Evolutionary conservation across 2,329 filamentous ascomycete species (phyloP).

Genomic region (Hymenoscyphus fraxineus): DNA sequence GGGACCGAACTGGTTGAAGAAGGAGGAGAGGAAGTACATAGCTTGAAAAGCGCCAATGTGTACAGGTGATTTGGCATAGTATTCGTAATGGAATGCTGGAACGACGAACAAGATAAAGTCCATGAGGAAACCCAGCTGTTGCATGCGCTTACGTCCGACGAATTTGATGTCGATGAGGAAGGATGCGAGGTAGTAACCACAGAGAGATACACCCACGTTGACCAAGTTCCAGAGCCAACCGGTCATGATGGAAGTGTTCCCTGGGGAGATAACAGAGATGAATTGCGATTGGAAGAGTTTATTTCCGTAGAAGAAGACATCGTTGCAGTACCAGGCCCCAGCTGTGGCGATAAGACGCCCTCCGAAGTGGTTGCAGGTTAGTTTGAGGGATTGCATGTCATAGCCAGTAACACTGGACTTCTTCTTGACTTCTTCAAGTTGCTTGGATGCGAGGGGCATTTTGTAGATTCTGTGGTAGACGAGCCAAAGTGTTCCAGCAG

Average conservation of each 20-base stretch:
- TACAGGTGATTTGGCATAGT: constrained; percentile 63
- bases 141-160: constrained; percentile 95
- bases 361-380: constrained; percentile 80
- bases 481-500: constrained; percentile 87
- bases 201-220: constrained; percentile 82
- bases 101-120: constrained; percentile 92
- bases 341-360: constrained; percentile 82
- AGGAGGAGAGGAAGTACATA: constrained; percentile 97
- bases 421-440: constrained; percentile 78
- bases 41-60: constrained; percentile 89
- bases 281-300: constrained; percentile 94
- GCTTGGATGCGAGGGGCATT: constrained; percentile 84
- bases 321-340: constrained; percentile 90
- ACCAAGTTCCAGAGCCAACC: constrained; percentile 90
- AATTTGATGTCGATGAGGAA: constrained; percentile 50
- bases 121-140: constrained; percentile 88
- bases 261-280: constrained; percentile 73
- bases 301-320: constrained; percentile 99
- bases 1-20: constrained; percentile 98
- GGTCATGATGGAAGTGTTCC: constrained; percentile 61
- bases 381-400: constrained; percentile 75
- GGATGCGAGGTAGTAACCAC: constrained; percentile 82
- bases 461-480: constrained; percentile 95
- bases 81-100: constrained; percentile 81
- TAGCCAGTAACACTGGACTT: constrained; percentile 87